A percentile compares a stretch with the other conserved stretches of the same genome.
Conservation (phyloP, 2,329 filamentous ascomycete species). For the Aspergillus udagawae region DNA sequence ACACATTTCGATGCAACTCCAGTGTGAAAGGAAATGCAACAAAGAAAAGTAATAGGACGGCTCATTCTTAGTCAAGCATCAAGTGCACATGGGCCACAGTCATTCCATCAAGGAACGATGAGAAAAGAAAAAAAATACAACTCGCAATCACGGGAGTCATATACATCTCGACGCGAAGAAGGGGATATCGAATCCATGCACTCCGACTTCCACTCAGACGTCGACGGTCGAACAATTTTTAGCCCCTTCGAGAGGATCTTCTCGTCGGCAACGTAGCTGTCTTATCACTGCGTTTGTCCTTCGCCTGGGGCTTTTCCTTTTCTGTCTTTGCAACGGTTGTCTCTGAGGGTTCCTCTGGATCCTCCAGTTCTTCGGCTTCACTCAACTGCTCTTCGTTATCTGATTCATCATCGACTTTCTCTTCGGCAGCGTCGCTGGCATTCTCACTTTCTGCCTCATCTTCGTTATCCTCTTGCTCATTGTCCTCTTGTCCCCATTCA, state of each 20-base stretch:
- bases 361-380: constrained; percentile 23
- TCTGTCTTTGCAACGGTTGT: background rate
- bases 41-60: background rate
- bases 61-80: background rate
- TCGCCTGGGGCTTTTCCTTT: constrained; percentile 4
- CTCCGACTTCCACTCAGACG: background rate
- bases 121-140: background rate
- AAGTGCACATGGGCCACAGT: background rate
- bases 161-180: background rate
- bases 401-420: constrained; percentile 14
- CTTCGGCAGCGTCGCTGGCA: constrained; percentile 18
- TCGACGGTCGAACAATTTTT: background rate
- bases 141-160: background rate
- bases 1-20: constrained; percentile 6
- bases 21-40: background rate
- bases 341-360: constrained; percentile 14
- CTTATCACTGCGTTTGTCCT: constrained; percentile 9
- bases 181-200: background rate
- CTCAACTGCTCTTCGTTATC: constrained; percentile 6
- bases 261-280: constrained; percentile 14
- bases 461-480: constrained; percentile 26
- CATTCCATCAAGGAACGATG: constrained; percentile 5
- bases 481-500: constrained; percentile 30
- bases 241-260: constrained; percentile 14
- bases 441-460: constrained; percentile 20